phyloP scores from a whole-genome alignment of 2,329 filamentous ascomycete genomes.

The Venturia nashicola region DNA sequence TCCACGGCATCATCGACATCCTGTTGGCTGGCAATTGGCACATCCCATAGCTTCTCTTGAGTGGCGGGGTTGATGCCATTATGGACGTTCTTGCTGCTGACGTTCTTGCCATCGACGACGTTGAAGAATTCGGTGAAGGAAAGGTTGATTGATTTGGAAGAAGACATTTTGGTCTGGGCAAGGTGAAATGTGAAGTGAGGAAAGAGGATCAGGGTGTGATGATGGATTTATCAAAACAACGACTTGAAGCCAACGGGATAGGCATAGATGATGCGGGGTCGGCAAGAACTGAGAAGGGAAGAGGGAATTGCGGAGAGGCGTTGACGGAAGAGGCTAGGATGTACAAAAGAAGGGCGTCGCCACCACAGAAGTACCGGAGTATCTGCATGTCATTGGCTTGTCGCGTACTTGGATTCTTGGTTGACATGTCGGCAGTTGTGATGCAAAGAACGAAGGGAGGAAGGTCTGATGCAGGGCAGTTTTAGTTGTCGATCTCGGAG shows the following conservation, averaged over 20 bases:
- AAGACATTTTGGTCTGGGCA: constrained; percentile 28
- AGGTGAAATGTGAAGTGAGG: neutral
- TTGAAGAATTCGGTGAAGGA: constrained; percentile 26
- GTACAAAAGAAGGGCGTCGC: neutral
- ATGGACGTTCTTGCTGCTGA: constrained; percentile 15
- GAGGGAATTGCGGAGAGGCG: neutral
- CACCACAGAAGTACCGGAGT: too few species aligned
- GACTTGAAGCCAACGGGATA: neutral
- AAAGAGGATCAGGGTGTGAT: neutral
- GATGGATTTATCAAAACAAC: neutral
- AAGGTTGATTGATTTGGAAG: constrained; percentile 28
- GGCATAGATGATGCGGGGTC: neutral
- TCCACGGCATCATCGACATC: constrained; percentile 27
- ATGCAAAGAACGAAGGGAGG: neutral
- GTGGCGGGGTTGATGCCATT: constrained; percentile 12
- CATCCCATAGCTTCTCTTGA: constrained; percentile 11
- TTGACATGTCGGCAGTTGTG: neutral
- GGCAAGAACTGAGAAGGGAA: neutral
- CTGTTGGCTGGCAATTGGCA: constrained; percentile 23
- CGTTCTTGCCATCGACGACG: constrained; percentile 25
- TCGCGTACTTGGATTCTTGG: neutral
- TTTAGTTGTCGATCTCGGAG: too few species aligned
- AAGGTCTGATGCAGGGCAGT: neutral
- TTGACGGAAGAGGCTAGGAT: neutral
- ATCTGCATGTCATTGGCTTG: too few species aligned